Conservation (phyloP, 768 basidiomycete genomes). For the Lactarius psammicola region DNA sequence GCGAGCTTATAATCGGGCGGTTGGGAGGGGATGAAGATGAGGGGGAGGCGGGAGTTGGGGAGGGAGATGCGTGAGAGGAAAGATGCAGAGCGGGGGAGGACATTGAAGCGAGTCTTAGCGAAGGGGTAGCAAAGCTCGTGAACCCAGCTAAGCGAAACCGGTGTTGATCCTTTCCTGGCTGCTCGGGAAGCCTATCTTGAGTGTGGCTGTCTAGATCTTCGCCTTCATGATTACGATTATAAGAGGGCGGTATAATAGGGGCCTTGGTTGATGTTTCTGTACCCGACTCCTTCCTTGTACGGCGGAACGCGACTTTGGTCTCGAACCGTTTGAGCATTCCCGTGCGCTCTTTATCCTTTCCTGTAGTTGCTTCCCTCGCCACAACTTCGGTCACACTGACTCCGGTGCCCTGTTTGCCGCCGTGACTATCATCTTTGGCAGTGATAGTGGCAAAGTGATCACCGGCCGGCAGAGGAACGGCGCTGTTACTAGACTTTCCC, state of each 20-base stretch:
- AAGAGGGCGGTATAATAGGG: conserved; percentile 37
- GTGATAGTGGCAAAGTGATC: conserved; percentile 47
- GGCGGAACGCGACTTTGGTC: conserved; percentile 36
- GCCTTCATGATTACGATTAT: background rate
- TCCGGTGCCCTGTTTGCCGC: conserved; percentile 4
- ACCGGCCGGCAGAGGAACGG: conserved; percentile 28
- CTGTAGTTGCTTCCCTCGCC: conserved; percentile 7
- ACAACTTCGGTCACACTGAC: conserved; percentile 13
- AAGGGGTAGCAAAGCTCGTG: conserved; percentile 62
- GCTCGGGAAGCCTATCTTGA: conserved; percentile 2
- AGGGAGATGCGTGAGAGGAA: conserved; percentile 54
- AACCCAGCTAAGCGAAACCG: conserved; percentile 48
- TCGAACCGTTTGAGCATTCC: conserved; percentile 45
- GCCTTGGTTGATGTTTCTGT: conserved; percentile 41
- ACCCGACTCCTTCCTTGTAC: conserved; percentile 42
- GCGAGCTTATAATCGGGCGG: conserved; percentile 42
- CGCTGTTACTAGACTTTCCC: conserved; percentile 39
- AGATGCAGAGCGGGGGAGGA: conserved; percentile 73
- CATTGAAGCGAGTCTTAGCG: conserved; percentile 65
- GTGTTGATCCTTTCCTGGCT: conserved; percentile 19
- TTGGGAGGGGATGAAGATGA: conserved; percentile 47
- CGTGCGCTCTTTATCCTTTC: conserved; percentile 34
- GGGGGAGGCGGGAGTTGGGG: conserved; percentile 51
- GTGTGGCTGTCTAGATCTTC: background rate
- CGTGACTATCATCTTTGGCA: conserved; percentile 25